These are phyloP conservation scores for Ceratocystis eucalypticola DNA, from an alignment of 2,329 filamentous ascomycete species.

Conservation along the genomic window DNA sequence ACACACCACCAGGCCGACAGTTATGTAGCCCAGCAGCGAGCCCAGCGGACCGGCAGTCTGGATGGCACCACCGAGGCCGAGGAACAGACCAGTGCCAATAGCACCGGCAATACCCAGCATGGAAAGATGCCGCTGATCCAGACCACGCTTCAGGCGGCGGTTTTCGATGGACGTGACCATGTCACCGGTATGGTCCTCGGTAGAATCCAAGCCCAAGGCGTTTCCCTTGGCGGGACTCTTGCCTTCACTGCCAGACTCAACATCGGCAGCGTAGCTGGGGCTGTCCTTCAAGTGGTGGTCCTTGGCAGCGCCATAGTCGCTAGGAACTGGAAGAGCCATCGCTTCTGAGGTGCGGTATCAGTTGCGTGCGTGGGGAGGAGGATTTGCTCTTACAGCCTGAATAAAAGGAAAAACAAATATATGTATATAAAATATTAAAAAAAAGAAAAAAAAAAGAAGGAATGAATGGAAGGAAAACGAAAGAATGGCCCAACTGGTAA, in stretches of 20 bases:
- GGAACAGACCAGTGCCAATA: conserved; percentile 48
- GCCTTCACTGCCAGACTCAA: conserved; percentile 8
- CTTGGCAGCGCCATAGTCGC: conserved; percentile 6
- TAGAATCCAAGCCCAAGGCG: conserved; percentile 10
- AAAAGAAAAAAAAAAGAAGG: background rate
- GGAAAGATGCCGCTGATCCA: conserved; percentile 40
- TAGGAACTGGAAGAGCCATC: background rate
- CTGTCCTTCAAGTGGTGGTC: background rate
- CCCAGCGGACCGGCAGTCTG: conserved; percentile 36
- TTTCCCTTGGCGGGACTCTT: conserved; percentile 6
- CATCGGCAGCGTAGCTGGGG: background rate
- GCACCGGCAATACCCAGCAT: conserved; percentile 50
- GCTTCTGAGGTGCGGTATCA: background rate
- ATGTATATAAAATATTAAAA: background rate
- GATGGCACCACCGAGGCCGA: conserved; percentile 43
- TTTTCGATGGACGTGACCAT: conserved; percentile 37
- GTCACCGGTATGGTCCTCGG: conserved; percentile 28
- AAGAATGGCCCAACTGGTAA: background rate
- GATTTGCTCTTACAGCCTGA: background rate
- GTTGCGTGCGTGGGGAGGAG: background rate
- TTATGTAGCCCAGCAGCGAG: conserved; percentile 39
- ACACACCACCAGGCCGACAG: conserved; percentile 43
- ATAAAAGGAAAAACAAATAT: background rate
- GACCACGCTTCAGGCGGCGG: conserved; percentile 34
- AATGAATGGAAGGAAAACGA: background rate